A percentile compares a stretch with the other conserved stretches of the same genome.
phyloP scores from a whole-genome alignment of 768 basidiomycete species.

The Lactarius pseudohatsudake region DNA sequence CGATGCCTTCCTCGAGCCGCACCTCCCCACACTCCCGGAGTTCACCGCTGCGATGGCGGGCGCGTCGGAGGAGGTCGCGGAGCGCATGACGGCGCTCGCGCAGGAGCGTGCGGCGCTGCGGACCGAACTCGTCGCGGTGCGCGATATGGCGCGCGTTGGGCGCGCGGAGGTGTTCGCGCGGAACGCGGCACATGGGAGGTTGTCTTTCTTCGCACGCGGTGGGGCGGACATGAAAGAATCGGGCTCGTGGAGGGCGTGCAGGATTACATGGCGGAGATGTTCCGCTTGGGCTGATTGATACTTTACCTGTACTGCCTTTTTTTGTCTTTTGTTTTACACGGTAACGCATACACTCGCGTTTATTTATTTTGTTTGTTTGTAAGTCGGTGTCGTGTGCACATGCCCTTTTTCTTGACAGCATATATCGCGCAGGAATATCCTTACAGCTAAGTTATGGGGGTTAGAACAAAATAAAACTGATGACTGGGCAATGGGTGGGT shows the following conservation, averaged over 20 bases:
- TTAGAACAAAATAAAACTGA: too few species aligned
- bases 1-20: constrained; percentile 60
- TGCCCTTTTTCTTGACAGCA: background rate
- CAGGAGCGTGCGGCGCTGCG: constrained; percentile 43
- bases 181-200: constrained; percentile 43
- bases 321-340: background rate
- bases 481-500: background rate
- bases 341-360: background rate
- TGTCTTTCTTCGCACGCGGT: constrained; percentile 54
- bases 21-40: constrained; percentile 47
- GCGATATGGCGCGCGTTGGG: constrained; percentile 49
- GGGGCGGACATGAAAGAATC: constrained; percentile 59
- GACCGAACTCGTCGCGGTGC: constrained; percentile 46
- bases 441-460: background rate
- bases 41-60: constrained; percentile 36
- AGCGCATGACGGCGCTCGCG: constrained; percentile 41
- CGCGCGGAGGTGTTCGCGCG: constrained; percentile 53
- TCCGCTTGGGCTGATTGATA: constrained; percentile 27
- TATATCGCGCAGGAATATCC: background rate
- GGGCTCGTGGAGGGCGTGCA: constrained; percentile 68
- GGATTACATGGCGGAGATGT: constrained; percentile 45
- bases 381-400: background rate
- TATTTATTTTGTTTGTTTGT: constrained; percentile 1
- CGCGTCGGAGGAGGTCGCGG: constrained; percentile 45
- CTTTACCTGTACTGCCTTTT: background rate